Percentiles rank a stretch among this genome's conserved stretches.
Evolutionary conservation across 768 basidiomycete species (phyloP).

Genomic region (Tricholoma matsutake): DNA sequence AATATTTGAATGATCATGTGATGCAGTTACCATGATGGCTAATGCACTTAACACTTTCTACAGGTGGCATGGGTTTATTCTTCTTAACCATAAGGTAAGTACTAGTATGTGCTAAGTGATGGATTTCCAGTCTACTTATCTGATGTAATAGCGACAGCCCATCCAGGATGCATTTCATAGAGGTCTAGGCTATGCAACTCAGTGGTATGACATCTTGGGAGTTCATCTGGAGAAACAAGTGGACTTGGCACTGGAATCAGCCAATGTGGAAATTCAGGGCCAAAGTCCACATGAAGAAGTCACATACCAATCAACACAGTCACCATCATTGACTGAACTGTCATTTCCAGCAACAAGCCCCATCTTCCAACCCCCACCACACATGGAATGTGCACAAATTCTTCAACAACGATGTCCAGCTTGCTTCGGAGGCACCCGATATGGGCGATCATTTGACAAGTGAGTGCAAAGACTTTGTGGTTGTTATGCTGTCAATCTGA

Average conservation of each 20-base stretch:
- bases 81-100: slow-evolving; percentile 17
- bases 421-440: slow-evolving; percentile 28
- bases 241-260: slow-evolving; percentile 1
- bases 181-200: slow-evolving; percentile 15
- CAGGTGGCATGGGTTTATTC: slow-evolving; percentile 21
- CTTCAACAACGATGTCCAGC: slow-evolving; percentile 29
- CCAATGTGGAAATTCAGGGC: background rate
- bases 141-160: slow-evolving; percentile 17
- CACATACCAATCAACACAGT: background rate
- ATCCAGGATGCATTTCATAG: slow-evolving; percentile 29
- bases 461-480: slow-evolving; percentile 9
- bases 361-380: slow-evolving; percentile 2
- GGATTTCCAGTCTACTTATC: background rate
- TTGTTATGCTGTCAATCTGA: background rate
- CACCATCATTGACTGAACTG: background rate
- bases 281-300: slow-evolving; percentile 1
- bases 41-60: no score
- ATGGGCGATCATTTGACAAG: slow-evolving; percentile 20
- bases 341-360: background rate
- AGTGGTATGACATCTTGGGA: slow-evolving; percentile 14
- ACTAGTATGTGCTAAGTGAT: background rate
- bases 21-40: no score
- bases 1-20: slow-evolving; percentile 33
- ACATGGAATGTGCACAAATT: slow-evolving; percentile 11
- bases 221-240: slow-evolving; percentile 6